Evolutionary conservation across 306 rosid genomes (phyloP).

Genomic region (Castanopsis chinensis): DNA sequence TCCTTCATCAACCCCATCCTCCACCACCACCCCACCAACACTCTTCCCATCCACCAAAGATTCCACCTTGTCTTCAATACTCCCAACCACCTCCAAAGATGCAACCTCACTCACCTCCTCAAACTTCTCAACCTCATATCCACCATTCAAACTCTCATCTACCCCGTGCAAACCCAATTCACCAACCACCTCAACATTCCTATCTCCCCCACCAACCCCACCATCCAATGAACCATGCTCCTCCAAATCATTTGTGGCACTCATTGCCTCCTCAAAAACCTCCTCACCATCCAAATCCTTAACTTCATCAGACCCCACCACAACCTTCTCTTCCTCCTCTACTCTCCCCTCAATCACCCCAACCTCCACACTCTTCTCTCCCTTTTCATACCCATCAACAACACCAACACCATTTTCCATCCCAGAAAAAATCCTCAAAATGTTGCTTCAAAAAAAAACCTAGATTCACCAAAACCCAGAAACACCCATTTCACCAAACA

Average conservation of each 20-base stretch:
- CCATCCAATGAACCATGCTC: constrained; percentile 16
- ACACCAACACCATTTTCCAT: constrained; percentile 60
- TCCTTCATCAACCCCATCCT: constrained; percentile 38
- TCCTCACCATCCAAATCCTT: constrained; percentile 48
- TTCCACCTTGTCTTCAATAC: constrained; percentile 16
- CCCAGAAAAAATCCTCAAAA: constrained; percentile 20
- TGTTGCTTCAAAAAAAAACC: constrained; percentile 41
- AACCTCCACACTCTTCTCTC: constrained; percentile 36
- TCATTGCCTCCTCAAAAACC: constrained; percentile 59
- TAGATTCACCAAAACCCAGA: constrained; percentile 40
- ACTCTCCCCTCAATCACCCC: constrained; percentile 35
- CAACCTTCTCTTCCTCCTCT: constrained; percentile 19
- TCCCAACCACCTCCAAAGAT: neutral
- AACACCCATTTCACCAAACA: constrained; percentile 1
- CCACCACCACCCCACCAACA: constrained; percentile 11
- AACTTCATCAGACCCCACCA: constrained; percentile 35
- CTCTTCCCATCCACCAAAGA: constrained; percentile 1
- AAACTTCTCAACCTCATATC: constrained; percentile 37
- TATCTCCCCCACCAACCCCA: constrained; percentile 12
- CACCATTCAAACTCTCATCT: constrained; percentile 30
- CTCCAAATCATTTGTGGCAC: constrained; percentile 22
- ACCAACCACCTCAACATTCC: constrained; percentile 1
- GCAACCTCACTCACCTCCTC: constrained; percentile 45
- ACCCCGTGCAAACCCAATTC: constrained; percentile 18
- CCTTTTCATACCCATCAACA: constrained; percentile 36